Base-by-base conservation (phyloP, 164 flowering plant species). In the Platanus orientalis region DNA sequence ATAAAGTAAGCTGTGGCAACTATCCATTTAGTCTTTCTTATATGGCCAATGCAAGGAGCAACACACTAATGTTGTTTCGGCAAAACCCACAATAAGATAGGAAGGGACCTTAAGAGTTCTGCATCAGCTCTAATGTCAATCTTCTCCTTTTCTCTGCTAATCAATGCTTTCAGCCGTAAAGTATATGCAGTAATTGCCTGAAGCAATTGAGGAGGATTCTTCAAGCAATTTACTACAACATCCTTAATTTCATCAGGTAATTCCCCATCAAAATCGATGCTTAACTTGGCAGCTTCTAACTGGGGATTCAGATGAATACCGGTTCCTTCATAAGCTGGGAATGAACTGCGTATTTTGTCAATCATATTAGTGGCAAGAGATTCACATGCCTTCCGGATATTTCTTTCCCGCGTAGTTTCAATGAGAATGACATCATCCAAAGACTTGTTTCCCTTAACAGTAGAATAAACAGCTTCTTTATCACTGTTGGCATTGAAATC, bases 81-180 rank as follows among this genome's bases (percentile, higher is more conserved):
- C 34, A 28, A 29, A 44, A 42, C 6, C 21, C 20, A 50, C 17
- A 36, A 14, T n/a, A 27, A 17, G 39, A 20, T 27, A 51, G 26
- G n/a, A 45, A 29, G 14, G 65, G 32, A 95, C 99, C 99, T 92
- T 60, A 95, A 77, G 50, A 82, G 78, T 81, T 92, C 97, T 57
- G 99, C 94, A 81, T 95, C 99, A 69, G 91, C 94, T 79, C 86
- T 84, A 60, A 84, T 84, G 71, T 95, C 97, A 80, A 88, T 80
- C 76, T 85, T 87, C 71, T 90, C 99, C 24, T 79, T 84, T 78
- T 95, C 97, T 75, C 84, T 83, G 39, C 80, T 74, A 54, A 95
- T 79, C 53, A 86, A 44, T 63, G 86, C 73, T 71, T 83, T 87
- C 76, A 95, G 64, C 62, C 94, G 72, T 70, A 72, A 73, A 14